Conservation (phyloP, 257 asterid genomes). For the Prunella vulgaris region DNA sequence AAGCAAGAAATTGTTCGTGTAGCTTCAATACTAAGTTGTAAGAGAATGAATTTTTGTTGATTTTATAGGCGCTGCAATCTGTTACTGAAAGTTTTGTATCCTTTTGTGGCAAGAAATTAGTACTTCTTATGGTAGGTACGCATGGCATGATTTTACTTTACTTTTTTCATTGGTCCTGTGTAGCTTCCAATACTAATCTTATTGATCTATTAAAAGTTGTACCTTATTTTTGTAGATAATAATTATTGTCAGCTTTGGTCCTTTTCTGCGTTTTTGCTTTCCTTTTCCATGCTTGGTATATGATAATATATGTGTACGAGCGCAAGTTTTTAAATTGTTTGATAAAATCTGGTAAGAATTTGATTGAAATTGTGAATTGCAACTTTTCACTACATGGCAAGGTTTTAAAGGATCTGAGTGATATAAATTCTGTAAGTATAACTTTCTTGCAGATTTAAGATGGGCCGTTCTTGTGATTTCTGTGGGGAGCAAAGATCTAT, state of each 20-base stretch:
- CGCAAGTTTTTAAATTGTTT: not conserved
- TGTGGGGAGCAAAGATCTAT: conserved; percentile 55
- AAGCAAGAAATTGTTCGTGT: not conserved
- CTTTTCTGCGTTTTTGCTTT: not conserved
- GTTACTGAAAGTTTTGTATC: conserved; percentile 6
- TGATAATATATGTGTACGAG: not conserved
- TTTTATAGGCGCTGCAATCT: not conserved
- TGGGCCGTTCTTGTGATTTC: conserved; percentile 58
- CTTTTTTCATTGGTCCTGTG: not conserved
- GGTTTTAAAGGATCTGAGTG: not conserved
- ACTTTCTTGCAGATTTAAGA: conserved; percentile 25
- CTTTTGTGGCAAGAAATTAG: not conserved
- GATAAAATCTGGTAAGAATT: not conserved
- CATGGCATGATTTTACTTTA: not conserved
- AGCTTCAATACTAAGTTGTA: not conserved
- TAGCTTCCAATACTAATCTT: not conserved
- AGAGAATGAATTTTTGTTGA: not conserved
- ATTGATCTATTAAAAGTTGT: not conserved
- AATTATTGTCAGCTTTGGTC: conserved; percentile 5
- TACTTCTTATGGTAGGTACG: not conserved
- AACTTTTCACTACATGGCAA: not conserved
- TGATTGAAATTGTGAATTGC: conserved; percentile 14
- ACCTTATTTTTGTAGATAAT: not conserved
- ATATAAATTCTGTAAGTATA: not conserved
- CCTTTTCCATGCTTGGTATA: not conserved